Base-by-base conservation (phyloP, 1,139 yeast species). In the Taphrina communis region DNA sequence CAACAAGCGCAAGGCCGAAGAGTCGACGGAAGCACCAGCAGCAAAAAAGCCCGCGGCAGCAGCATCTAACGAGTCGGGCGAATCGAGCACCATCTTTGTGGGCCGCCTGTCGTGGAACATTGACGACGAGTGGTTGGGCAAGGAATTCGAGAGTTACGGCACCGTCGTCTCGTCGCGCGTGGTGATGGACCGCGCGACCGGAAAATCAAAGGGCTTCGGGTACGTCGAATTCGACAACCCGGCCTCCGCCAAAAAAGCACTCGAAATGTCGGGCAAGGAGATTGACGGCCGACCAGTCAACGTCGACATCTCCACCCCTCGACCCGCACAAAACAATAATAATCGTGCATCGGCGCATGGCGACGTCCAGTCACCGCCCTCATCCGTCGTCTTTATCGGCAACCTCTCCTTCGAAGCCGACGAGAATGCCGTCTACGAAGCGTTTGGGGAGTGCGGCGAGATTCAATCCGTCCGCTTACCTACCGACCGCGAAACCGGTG, bases 61-160 rank as follows among this genome's bases (percentile, higher is more conserved):
- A 39, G 69, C 46, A 8, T 39, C 57, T 3, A 67, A 61, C 51
- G 78, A 73, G 65, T 89, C 93, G 2, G 69, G 61, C 44, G 78
- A 73, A 65, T 89, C 93, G 76, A 90, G 94, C 71, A 94, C 98
- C 73, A 81, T 94, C 75, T 94, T 94, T 77, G 98, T 92, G 73
- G 99, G 99, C 76, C 88, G 98, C 83, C 86, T 94, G 77, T 92
- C 99, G 44, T 94, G 98, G 98, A 90, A 88, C 81, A 85, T 94
- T 77, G 99, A 94, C 77, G 98, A 92, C 78, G 96, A 87, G 71
- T 90, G 97, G 97, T 86, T 94, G 79, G 84, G 84, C 80, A 83
- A 88, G 74, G 97, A 91, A 82, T 94, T 94, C 79, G 92, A 88
- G 78, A 85, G 85, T 73, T 78, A 85, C 74, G 96, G 93, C 63